A percentile compares a stretch with the other conserved stretches of the same genome.
phyloP scores from a whole-genome alignment of 495 filamentous ascomycete genomes.

The Penicillium dipodomyicola region DNA sequence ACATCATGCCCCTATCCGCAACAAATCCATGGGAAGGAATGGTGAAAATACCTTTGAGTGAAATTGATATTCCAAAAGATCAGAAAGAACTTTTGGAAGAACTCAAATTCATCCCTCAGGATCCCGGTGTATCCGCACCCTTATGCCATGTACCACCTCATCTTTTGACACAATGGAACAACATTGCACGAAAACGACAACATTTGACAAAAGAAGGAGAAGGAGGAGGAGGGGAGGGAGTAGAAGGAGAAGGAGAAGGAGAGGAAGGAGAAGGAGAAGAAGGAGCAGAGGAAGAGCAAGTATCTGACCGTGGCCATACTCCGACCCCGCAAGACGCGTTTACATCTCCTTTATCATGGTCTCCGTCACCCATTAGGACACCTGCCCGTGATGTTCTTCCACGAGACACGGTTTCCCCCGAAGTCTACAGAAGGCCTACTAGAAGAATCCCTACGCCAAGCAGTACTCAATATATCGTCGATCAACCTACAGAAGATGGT shows the following conservation, averaged over 20 bases:
- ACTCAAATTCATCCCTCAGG: slow-evolving; percentile 44
- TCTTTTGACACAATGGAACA: slow-evolving; percentile 40
- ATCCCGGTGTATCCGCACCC: slow-evolving; percentile 21
- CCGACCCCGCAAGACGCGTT: slow-evolving; percentile 10
- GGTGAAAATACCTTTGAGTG: slow-evolving; percentile 39
- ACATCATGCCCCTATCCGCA: not conserved
- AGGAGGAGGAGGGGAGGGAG: not conserved
- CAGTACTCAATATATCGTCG: not conserved
- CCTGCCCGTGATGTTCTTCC: slow-evolving; percentile 6
- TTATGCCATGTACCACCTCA: slow-evolving; percentile 38
- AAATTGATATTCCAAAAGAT: slow-evolving; percentile 56
- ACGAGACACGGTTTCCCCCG: not conserved
- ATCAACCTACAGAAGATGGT: not conserved
- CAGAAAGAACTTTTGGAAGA: slow-evolving; percentile 59
- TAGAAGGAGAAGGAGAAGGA: not conserved
- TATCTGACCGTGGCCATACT: not conserved
- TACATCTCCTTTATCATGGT: slow-evolving; percentile 1
- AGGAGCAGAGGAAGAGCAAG: not conserved
- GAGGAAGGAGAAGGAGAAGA: not conserved
- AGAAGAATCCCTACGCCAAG: not conserved
- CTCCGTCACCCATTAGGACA: not conserved
- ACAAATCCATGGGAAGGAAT: slow-evolving; percentile 39
- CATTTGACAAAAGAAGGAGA: not conserved
- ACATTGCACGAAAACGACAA: slow-evolving; percentile 31
- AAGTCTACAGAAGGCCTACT: not conserved